Base-by-base conservation (phyloP, 2,329 filamentous ascomycete species). In the Ambrosiella xylebori region DNA sequence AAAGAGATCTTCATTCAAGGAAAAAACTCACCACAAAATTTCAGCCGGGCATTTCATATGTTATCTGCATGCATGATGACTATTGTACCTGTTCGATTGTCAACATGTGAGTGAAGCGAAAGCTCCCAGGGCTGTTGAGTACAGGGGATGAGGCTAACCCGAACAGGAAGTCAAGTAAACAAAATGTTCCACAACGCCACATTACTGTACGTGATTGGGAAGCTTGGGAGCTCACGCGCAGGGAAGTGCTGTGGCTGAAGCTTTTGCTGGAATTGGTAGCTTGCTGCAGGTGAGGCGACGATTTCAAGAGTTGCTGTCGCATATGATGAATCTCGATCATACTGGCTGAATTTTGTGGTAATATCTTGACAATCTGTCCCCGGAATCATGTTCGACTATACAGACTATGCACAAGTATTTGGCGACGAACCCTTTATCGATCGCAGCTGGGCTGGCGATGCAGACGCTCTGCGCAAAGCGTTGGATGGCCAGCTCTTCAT, bases 401-500 rank as follows among this genome's bases (percentile, higher is more conserved):
- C 79, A 27, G 76, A 84, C 40, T 87, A 87, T 61, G 76, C 85
- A 19, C 73, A 78, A 7, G 79, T 88, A 1, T 93, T 91, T 63
- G 74, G 74, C 19, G 73, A 78, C 45, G 71, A 75, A 5, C 75
- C 78, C 4, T 79, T 80, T 60, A 75, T 78, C 68, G 78, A 81
- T 65, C 75, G 79, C 59, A 76, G 77, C 61, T 68, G 76, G 38
- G 71, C 81, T 58, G 76, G 82, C 53, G 76, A 81, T 53, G 86
- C 89, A 57, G 76, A 84, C 60, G 71, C 75, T 37, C 80, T 80
- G 65, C 82, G 86, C 63, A 85, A 82, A 65, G 76, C 71, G 54
- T 74, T 89, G 17, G 80, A 83, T 61, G 84, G 85, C 63, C 73
- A 77, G 59, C 78, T 91, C 59, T 94, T 93, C 69, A 84, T 91